A percentile compares a stretch with the other conserved stretches of the same genome.
These are phyloP conservation scores for Coniochaeta hoffmannii DNA, from an alignment of 2,329 filamentous ascomycete genomes.

Conservation along the genomic window DNA sequence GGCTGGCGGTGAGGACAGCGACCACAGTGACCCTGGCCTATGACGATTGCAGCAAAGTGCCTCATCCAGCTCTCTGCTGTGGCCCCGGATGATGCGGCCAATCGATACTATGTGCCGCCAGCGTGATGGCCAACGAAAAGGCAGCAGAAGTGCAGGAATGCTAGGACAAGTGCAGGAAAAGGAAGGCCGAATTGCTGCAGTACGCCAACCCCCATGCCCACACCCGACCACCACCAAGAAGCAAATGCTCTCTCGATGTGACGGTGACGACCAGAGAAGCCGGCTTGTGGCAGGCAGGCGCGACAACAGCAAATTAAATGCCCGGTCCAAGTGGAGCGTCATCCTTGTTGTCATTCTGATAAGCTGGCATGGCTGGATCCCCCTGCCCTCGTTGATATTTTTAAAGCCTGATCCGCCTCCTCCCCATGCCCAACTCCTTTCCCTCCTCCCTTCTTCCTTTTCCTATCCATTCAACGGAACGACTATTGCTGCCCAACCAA, in stretches of 20 bases:
- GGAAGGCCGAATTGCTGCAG: neutral
- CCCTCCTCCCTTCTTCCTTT: constrained; percentile 20
- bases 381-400: constrained; percentile 16
- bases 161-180: neutral
- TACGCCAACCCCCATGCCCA: neutral
- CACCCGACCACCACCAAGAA: neutral
- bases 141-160: neutral
- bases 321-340: neutral
- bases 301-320: constrained; percentile 3
- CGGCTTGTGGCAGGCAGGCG: neutral
- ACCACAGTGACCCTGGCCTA: neutral
- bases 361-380: neutral
- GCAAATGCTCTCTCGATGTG: neutral
- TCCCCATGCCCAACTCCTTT: constrained; percentile 32
- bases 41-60: neutral
- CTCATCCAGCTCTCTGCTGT: neutral
- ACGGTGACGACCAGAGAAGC: neutral
- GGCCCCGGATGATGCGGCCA: neutral
- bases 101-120: neutral
- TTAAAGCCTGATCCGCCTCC: constrained; percentile 42
- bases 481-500: constrained; percentile 30
- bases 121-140: neutral
- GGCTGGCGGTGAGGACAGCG: neutral
- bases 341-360: neutral
- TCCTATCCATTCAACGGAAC: constrained; percentile 12